Conservation (phyloP, 805 yeast genomes). For the Ogataea angusta region DNA sequence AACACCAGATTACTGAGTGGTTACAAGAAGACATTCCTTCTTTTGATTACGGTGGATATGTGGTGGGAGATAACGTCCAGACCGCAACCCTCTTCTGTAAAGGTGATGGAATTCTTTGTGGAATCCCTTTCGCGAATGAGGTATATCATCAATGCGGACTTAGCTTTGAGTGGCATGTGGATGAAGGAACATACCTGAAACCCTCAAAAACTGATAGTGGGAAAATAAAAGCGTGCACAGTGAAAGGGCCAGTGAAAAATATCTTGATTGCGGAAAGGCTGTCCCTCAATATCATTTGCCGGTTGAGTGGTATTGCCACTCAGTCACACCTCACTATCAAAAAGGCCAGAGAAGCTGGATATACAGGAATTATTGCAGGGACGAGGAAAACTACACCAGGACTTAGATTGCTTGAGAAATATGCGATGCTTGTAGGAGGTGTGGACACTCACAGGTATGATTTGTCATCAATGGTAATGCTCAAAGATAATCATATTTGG, state of each 20-base stretch:
- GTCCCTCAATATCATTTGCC: constrained; percentile 73
- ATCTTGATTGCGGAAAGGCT: constrained; percentile 83
- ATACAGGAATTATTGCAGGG: constrained; percentile 85
- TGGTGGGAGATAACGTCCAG: constrained; percentile 75
- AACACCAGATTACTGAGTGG: constrained; percentile 69
- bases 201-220: constrained; percentile 38
- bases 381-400: constrained; percentile 99
- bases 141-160: constrained; percentile 75
- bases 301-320: constrained; percentile 88
- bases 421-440: constrained; percentile 94
- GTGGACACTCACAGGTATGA: constrained; percentile 92
- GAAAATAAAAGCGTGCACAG: constrained; percentile 72
- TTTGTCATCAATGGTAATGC: constrained; percentile 90
- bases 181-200: constrained; percentile 63
- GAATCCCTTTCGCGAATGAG: constrained; percentile 86
- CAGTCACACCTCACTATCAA: constrained; percentile 54
- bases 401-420: constrained; percentile 79
- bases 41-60: constrained; percentile 92
- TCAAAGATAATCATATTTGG: constrained; percentile 91
- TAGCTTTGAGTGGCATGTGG: constrained; percentile 63
- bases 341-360: constrained; percentile 66
- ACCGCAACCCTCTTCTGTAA: constrained; percentile 80
- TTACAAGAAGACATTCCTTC: constrained; percentile 87
- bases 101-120: constrained; percentile 73
- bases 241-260: constrained; percentile 77